Evolutionary conservation across 2,329 filamentous ascomycete species (phyloP).

Genomic region (Davidsoniella neocaledoniae): DNA sequence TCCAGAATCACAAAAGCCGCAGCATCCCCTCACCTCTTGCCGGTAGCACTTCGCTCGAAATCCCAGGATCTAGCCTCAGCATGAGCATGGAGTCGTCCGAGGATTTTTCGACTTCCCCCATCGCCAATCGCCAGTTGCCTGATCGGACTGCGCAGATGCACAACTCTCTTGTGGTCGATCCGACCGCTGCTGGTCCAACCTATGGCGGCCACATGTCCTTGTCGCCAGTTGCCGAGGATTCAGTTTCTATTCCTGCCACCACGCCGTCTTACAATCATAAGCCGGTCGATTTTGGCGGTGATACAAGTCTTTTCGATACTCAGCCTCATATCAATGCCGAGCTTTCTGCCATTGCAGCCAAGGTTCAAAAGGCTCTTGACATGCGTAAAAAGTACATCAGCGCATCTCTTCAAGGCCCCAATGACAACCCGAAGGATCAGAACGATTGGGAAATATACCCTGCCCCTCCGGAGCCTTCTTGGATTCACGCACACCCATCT

Average conservation of each 20-base stretch:
- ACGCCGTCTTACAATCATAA: not conserved
- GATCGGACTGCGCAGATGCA: constrained; percentile 3
- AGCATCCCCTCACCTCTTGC: constrained; percentile 9
- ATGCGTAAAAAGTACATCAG: constrained; percentile 76
- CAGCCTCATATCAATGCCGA: constrained; percentile 73
- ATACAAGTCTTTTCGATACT: constrained; percentile 42
- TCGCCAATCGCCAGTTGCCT: not conserved
- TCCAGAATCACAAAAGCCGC: constrained; percentile 35
- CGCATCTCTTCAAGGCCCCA: constrained; percentile 63
- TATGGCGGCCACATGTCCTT: not conserved
- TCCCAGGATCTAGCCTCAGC: constrained; percentile 1
- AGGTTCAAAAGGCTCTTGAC: constrained; percentile 80
- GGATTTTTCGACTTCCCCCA: constrained; percentile 5
- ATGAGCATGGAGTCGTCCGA: constrained; percentile 9
- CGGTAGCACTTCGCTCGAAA: not conserved
- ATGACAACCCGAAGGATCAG: constrained; percentile 78
- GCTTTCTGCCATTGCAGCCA: constrained; percentile 70
- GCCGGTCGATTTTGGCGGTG: constrained; percentile 10
- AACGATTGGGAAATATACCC: constrained; percentile 79
- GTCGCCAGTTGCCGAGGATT: constrained; percentile 4
- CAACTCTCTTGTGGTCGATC: not conserved
- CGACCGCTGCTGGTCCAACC: not conserved
- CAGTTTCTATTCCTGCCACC: not conserved
- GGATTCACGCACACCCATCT: constrained; percentile 35
- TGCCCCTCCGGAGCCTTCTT: constrained; percentile 76